These are phyloP conservation scores for Teratosphaeria zuluensis DNA, from an alignment of 2,329 filamentous ascomycete genomes.

Conservation along the genomic window DNA sequence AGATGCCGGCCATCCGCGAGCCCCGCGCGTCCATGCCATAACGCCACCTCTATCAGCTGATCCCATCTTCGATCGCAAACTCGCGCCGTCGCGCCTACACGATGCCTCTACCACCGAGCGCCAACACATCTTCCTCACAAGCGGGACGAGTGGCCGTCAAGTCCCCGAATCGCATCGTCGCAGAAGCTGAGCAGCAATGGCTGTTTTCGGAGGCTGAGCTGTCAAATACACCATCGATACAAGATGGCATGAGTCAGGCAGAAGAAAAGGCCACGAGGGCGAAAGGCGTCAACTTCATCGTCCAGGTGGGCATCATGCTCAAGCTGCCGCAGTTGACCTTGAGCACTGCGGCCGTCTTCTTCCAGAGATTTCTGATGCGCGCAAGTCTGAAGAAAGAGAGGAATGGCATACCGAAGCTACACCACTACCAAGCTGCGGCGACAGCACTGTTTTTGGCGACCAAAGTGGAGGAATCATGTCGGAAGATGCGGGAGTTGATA, in stretches of 20 bases:
- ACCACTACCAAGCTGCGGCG: constrained; percentile 81
- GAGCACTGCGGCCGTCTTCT: constrained; percentile 85
- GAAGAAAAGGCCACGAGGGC: constrained; percentile 73
- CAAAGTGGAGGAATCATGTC: constrained; percentile 93
- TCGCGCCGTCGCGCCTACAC: not conserved
- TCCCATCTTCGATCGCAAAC: not conserved
- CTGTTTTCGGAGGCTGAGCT: constrained; percentile 79
- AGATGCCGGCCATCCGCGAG: not conserved
- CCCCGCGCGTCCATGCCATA: not conserved
- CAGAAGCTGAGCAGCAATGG: constrained; percentile 64
- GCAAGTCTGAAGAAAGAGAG: constrained; percentile 68
- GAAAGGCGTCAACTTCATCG: constrained; percentile 94
- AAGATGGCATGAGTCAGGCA: constrained; percentile 66
- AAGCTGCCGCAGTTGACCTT: constrained; percentile 87
- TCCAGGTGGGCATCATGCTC: constrained; percentile 84
- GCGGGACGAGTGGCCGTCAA: not conserved
- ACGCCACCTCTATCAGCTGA: not conserved
- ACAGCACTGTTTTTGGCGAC: constrained; percentile 89
- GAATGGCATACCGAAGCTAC: constrained; percentile 56
- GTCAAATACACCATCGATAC: constrained; percentile 68
- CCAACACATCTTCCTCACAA: not conserved
- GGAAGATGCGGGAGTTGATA: constrained; percentile 91
- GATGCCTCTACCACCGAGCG: not conserved
- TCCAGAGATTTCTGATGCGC: constrained; percentile 94
- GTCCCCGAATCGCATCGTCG: constrained; percentile 37